Conservation (phyloP, 23 red algal genomes). For the Pyropia haitanensis region DNA sequence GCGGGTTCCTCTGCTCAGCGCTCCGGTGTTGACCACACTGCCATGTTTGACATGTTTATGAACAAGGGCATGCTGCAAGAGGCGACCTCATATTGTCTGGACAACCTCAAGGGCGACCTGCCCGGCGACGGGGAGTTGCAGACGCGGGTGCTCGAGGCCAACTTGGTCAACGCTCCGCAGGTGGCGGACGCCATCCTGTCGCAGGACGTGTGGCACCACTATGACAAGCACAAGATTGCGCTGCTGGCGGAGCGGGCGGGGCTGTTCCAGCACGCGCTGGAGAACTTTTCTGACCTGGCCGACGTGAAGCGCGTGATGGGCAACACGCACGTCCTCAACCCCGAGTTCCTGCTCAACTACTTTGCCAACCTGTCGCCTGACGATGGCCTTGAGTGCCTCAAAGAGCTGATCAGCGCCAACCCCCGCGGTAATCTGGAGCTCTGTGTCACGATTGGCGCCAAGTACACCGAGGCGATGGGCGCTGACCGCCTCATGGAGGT, state of each 20-base stretch:
- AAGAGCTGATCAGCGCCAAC: constrained; percentile 79
- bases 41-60: constrained; percentile 96
- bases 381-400: constrained; percentile 71
- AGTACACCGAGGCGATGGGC: constrained; percentile 85
- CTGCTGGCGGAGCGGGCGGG: constrained; percentile 83
- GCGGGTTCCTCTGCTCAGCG: constrained; percentile 37
- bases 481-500: constrained; percentile 77
- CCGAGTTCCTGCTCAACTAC: constrained; percentile 80
- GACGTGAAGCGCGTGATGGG: constrained; percentile 94
- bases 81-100: constrained; percentile 84
- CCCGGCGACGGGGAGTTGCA: constrained; percentile 84
- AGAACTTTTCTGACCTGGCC: constrained; percentile 71
- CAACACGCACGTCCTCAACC: constrained; percentile 85
- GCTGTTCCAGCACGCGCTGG: constrained; percentile 88
- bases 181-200: constrained; percentile 92
- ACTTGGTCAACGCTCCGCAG: constrained; percentile 89
- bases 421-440: constrained; percentile 81
- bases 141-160: constrained; percentile 87
- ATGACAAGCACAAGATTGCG: constrained; percentile 79
- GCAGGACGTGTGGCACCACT: constrained; percentile 88
- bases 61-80: constrained; percentile 87
- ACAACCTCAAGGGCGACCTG: constrained; percentile 76
- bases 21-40: constrained; percentile 61
- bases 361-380: constrained; percentile 79
- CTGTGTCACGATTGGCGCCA: constrained; percentile 71